Evolutionary conservation across 2,329 filamentous ascomycete genomes (phyloP), one percentile per base, ranked within the genome.

Genomic region (Aureobasidium sp.): DNA sequence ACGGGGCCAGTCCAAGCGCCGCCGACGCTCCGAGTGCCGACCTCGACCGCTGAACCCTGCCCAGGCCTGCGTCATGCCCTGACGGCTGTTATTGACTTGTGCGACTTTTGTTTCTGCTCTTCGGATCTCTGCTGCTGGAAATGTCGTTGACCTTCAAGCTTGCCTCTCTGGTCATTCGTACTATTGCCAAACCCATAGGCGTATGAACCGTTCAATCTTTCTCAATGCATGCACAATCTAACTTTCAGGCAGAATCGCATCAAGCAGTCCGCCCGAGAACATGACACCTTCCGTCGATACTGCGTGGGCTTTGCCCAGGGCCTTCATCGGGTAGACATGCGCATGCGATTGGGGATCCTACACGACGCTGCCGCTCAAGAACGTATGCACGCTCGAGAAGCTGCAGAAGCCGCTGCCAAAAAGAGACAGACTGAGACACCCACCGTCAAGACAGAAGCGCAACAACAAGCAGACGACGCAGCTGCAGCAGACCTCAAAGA

Each of bases 131-230:
- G 27, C 44, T 12, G 31, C 29, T 69, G 44, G 8, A 42, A 65
- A 86, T 86, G 84, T 85, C 83, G 64, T 77, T 88, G 64, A 86
- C 85, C 11, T 75, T 88, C 65, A 88, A 88, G 71, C 80, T 88
- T 67, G 82, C 82, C 35, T 87, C 85, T 24, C 77, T 88, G 52
- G 80, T 79, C 44, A 83, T 88, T 63, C 79, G 85, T 63, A 88
- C 85, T 1, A 75, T 86, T 31, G 85, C 85, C 15, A 88, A 88
- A 70, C 85, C 85, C 1, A 84, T 88, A 69, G 85, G 84, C 66
- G 85, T 87, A 78, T 68, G 80, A 73, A 22, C 9, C 12, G 27
- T 3, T 15, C 5, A 5, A 1, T 31, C 29, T 14, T 15, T 12
- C 8, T 29, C 31, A 14, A 31, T 33, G 8, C 29, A 9, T 14